Conservation (phyloP, 176 grass and related monocot species). For the Hsuehochloa calcarea region DNA sequence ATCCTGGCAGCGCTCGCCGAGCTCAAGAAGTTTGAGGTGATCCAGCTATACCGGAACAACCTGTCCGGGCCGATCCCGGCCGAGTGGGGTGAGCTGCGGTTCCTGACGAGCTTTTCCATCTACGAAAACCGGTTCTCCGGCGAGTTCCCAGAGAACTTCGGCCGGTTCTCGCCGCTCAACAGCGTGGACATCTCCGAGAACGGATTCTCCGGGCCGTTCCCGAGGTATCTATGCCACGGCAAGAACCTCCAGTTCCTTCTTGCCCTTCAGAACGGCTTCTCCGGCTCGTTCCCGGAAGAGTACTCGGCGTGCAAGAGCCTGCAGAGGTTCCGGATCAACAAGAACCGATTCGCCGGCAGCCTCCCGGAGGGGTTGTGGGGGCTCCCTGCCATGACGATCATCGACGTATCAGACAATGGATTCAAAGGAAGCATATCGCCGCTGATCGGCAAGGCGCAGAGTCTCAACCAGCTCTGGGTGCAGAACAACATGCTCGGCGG, state of each 20-base stretch:
- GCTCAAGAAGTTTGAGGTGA: slow-evolving; percentile 52
- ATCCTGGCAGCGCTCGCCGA: slow-evolving; percentile 48
- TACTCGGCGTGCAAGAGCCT: slow-evolving; percentile 58
- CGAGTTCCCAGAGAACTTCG: slow-evolving; percentile 61
- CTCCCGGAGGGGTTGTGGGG: slow-evolving; percentile 61
- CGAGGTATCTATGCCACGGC: slow-evolving; percentile 56
- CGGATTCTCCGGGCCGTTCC: slow-evolving; percentile 58
- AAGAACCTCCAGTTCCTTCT: slow-evolving; percentile 55
- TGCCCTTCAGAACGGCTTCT: slow-evolving; percentile 76
- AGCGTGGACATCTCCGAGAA: slow-evolving; percentile 87
- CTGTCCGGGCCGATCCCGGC: slow-evolving; percentile 61
- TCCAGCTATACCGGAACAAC: slow-evolving; percentile 72
- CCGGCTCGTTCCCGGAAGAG: slow-evolving; percentile 57
- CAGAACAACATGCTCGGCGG: slow-evolving; percentile 62
- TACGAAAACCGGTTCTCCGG: slow-evolving; percentile 76
- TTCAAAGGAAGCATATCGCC: slow-evolving; percentile 63
- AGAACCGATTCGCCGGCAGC: slow-evolving; percentile 57
- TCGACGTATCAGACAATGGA: slow-evolving; percentile 70
- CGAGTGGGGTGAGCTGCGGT: slow-evolving; percentile 47
- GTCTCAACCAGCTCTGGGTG: slow-evolving; percentile 58
- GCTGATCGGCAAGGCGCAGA: slow-evolving; percentile 43
- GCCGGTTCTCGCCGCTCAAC: slow-evolving; percentile 59
- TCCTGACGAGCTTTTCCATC: slow-evolving; percentile 58
- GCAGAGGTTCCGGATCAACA: slow-evolving; percentile 69
- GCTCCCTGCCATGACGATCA: slow-evolving; percentile 55